Conservation (phyloP, 2,329 filamentous ascomycete species). For the Fusarium stilboides region DNA sequence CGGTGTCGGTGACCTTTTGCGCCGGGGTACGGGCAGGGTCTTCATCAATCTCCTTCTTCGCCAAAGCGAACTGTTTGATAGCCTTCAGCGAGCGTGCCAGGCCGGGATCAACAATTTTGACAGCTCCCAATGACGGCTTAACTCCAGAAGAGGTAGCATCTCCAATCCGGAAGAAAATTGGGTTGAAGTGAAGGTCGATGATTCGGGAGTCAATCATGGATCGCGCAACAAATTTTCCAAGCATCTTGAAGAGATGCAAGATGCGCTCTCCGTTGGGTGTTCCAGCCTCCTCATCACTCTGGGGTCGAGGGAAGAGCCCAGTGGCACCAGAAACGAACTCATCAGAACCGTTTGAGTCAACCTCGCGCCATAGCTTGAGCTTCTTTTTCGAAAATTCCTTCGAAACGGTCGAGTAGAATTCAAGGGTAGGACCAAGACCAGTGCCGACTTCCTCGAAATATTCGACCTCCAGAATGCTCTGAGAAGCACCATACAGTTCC, state of each 20-base stretch:
- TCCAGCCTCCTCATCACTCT: constrained; percentile 82
- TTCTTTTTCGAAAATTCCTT: constrained; percentile 98
- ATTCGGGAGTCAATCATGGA: constrained; percentile 99
- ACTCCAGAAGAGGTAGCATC: constrained; percentile 75
- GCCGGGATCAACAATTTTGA: constrained; percentile 89
- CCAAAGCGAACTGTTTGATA: constrained; percentile 87
- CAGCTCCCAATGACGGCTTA: constrained; percentile 87
- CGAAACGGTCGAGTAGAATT: constrained; percentile 98
- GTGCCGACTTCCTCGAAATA: constrained; percentile 99
- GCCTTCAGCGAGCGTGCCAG: constrained; percentile 88
- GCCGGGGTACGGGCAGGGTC: constrained; percentile 75
- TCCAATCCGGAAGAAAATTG: constrained; percentile 96
- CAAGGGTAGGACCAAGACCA: constrained; percentile 92
- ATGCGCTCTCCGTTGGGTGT: constrained; percentile 89
- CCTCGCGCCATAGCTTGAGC: constrained; percentile 95
- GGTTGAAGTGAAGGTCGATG: constrained; percentile 97
- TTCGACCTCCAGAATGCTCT: constrained; percentile 96
- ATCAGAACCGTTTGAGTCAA: constrained; percentile 78
- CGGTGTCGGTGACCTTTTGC: constrained; percentile 79
- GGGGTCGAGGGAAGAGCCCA: constrained; percentile 92
- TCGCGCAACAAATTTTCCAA: constrained; percentile 96
- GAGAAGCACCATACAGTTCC: constrained; percentile 97
- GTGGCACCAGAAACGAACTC: constrained; percentile 89
- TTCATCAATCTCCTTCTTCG: constrained; percentile 86
- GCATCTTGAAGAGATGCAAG: constrained; percentile 88